These are phyloP conservation scores for Blastocystis sp. DNA, from an alignment of 352 stramenopile species.

Conservation along the genomic window DNA sequence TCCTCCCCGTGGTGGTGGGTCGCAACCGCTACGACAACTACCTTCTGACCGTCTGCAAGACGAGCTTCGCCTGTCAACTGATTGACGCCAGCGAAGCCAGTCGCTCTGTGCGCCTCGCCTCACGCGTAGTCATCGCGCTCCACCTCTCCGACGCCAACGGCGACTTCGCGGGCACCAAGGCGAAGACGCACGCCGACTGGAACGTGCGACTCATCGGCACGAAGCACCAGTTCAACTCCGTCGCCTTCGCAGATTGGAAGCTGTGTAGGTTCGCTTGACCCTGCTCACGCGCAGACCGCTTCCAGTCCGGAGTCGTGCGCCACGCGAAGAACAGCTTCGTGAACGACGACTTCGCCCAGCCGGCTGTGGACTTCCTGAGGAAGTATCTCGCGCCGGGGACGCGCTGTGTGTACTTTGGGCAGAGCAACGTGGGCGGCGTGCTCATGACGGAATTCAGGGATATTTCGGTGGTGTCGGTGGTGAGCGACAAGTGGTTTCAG, in stretches of 20 bases:
- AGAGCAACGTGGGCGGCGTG: background rate
- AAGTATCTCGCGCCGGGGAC: background rate
- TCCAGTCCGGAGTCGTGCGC: background rate
- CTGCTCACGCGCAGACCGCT: background rate
- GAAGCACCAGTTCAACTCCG: constrained; percentile 3
- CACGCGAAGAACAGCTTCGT: background rate
- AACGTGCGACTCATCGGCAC: background rate
- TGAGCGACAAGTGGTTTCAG: constrained; percentile 34
- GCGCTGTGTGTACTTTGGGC: background rate
- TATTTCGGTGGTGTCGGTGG: background rate
- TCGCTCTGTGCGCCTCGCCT: background rate
- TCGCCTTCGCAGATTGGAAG: background rate
- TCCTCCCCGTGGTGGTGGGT: constrained; percentile 11
- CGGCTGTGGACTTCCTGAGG: background rate
- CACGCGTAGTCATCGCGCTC: constrained; percentile 8
- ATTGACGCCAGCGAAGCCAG: background rate
- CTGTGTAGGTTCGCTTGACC: background rate
- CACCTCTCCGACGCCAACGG: constrained; percentile 24
- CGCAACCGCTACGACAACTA: constrained; percentile 36
- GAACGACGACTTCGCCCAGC: constrained; percentile 1
- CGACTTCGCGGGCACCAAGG: constrained; percentile 25
- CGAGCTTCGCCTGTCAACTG: background rate
- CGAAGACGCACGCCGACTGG: background rate
- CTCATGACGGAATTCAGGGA: background rate
- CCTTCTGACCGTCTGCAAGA: constrained; percentile 14